Evolutionary conservation across 2,329 filamentous ascomycete genomes (phyloP).

Genomic region (Plenodomus lindquistii): DNA sequence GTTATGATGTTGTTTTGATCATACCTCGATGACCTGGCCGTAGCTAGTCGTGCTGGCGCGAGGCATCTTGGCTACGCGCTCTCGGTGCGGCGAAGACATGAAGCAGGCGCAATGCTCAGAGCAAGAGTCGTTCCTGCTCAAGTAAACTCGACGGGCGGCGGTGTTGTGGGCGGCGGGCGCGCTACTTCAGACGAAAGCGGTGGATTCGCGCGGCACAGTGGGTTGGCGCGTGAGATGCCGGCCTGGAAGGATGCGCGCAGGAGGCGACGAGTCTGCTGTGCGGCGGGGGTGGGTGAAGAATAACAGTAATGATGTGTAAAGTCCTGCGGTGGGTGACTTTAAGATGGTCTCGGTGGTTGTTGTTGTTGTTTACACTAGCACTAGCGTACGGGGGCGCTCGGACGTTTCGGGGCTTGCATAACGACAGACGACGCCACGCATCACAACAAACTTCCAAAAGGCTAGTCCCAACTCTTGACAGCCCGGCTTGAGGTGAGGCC

Average conservation of each 20-base stretch:
- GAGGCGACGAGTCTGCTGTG: conserved; percentile 22
- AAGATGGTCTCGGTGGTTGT: conserved; percentile 27
- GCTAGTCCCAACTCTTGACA: conserved; percentile 24
- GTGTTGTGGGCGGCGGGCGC: conserved; percentile 4
- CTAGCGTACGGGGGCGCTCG: conserved; percentile 16
- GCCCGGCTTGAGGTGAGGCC: conserved; percentile 14
- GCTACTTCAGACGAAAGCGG: conserved; percentile 23
- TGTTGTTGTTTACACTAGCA: conserved; percentile 30
- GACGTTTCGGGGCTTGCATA: conserved; percentile 25
- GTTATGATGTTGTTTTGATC: conserved; percentile 51
- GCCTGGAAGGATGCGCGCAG: conserved; percentile 21
- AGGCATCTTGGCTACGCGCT: conserved; percentile 34
- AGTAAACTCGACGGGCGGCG: not conserved
- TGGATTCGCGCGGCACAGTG: conserved; percentile 17
- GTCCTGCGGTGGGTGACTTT: conserved; percentile 31
- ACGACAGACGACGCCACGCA: conserved; percentile 18
- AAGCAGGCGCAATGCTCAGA: conserved; percentile 15
- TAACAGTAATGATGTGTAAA: conserved; percentile 46
- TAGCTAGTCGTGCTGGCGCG: conserved; percentile 57
- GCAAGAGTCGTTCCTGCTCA: conserved; percentile 14
- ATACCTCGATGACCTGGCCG: conserved; percentile 94
- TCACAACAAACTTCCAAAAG: conserved; percentile 4
- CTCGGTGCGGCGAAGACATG: conserved; percentile 34
- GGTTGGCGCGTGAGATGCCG: conserved; percentile 11
- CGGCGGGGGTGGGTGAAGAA: conserved; percentile 30